These are phyloP conservation scores for Saccharum hybrid DNA, from an alignment of 202 grass and related monocot species.

Conservation along the genomic window DNA sequence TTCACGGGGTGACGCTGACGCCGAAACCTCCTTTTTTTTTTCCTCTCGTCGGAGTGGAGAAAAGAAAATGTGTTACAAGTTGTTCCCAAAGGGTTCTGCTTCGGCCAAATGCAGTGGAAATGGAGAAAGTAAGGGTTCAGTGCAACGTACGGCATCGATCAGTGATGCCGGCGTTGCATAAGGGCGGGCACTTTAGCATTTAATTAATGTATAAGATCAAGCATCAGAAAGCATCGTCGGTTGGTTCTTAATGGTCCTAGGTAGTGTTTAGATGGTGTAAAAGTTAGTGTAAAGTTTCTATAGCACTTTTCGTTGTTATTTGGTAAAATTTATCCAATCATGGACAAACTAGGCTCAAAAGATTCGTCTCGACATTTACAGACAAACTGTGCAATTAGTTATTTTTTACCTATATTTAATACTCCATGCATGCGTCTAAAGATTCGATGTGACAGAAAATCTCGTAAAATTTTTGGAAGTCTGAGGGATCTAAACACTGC, in stretches of 20 bases:
- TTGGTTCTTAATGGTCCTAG: constrained; percentile 17
- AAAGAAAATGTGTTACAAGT: background rate
- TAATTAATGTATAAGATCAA: background rate
- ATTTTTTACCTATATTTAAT: no score
- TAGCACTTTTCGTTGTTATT: no score
- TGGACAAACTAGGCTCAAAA: no score
- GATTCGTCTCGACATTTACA: no score
- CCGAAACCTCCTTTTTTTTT: background rate
- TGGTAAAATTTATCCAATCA: no score
- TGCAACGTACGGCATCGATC: background rate
- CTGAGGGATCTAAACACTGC: no score
- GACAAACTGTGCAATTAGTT: no score
- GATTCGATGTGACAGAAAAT: no score
- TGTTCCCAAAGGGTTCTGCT: constrained; percentile 10
- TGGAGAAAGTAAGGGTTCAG: background rate
- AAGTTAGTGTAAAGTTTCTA: no score
- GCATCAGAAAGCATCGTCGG: background rate
- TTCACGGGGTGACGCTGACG: background rate
- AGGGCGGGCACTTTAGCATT: background rate
- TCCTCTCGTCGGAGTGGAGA: background rate
- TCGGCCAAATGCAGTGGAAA: background rate
- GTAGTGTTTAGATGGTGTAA: no score
- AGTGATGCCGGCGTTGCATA: background rate
- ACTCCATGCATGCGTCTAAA: no score
- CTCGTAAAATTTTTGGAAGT: no score